These are phyloP conservation scores for Lumnitzera racemosa DNA, from an alignment of 345 rosid genomes.

Conservation along the genomic window DNA sequence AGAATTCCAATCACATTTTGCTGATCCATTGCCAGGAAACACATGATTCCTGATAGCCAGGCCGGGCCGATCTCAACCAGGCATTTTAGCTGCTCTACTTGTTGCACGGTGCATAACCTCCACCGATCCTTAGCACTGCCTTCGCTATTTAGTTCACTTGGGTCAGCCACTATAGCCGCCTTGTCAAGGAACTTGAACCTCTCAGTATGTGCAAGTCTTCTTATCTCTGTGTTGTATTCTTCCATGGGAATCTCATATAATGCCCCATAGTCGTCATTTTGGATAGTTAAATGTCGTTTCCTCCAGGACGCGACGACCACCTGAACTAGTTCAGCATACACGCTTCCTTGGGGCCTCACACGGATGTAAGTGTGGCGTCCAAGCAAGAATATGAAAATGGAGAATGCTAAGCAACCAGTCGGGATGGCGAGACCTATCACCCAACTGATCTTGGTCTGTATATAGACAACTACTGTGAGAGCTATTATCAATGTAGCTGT, in stretches of 20 bases:
- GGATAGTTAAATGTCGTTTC: conserved; percentile 15
- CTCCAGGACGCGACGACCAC: conserved; percentile 37
- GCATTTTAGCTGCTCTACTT: conserved; percentile 37
- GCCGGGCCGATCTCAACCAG: conserved; percentile 28
- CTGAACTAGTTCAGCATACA: conserved; percentile 40
- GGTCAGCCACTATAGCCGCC: conserved; percentile 32
- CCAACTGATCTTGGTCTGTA: conserved; percentile 64
- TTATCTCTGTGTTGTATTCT: conserved; percentile 4
- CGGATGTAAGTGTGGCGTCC: conserved; percentile 40
- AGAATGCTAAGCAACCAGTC: conserved; percentile 32
- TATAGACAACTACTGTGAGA: conserved; percentile 43
- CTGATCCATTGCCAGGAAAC: conserved; percentile 56
- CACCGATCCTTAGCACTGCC: conserved; percentile 34
- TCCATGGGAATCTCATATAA: conserved; percentile 35
- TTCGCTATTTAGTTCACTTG: conserved; percentile 33
- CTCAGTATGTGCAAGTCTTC: conserved; percentile 28
- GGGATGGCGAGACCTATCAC: conserved; percentile 41
- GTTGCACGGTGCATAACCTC: conserved; percentile 32
- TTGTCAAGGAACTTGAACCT: conserved; percentile 38
- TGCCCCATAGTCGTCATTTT: background rate
- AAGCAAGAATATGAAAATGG: conserved; percentile 33
- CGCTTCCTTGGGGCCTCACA: conserved; percentile 43
- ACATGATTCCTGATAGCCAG: conserved; percentile 34
- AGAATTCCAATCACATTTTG: conserved; percentile 37
- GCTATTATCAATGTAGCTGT: conserved; percentile 42